Percentiles rank a stretch among this genome's conserved stretches.
Evolutionary conservation across 805 yeast species (phyloP).

Genomic region (Starmerella sp.): DNA sequence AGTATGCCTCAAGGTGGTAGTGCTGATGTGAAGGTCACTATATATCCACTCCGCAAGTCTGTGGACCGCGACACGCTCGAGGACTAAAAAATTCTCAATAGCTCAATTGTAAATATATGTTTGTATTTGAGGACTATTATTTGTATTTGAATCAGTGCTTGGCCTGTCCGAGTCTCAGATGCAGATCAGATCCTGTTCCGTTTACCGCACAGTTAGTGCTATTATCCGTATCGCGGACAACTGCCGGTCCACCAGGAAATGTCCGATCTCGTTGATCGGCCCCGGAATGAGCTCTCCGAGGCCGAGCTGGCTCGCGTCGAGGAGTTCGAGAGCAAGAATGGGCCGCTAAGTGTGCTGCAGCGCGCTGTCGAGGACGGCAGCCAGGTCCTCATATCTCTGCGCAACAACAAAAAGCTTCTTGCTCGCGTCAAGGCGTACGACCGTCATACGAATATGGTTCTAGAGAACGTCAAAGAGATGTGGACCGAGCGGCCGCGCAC

Average conservation of each 20-base stretch:
- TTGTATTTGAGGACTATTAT: too few species aligned
- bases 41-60: conserved; percentile 10
- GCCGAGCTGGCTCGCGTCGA: conserved; percentile 71
- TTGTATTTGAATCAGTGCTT: too few species aligned
- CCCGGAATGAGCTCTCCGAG: conserved; percentile 69
- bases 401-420: conserved; percentile 86
- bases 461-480: conserved; percentile 82
- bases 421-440: conserved; percentile 91
- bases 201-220: too few species aligned
- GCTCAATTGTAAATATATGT: too few species aligned
- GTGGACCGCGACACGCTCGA: conserved; percentile 11
- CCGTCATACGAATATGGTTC: conserved; percentile 85
- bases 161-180: too few species aligned
- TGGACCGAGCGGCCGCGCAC: conserved; percentile 57
- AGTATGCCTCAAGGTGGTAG: conserved; percentile 5
- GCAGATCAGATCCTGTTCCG: too few species aligned
- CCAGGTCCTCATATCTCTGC: conserved; percentile 73
- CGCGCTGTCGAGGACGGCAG: conserved; percentile 64
- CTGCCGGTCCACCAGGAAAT: not conserved
- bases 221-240: conserved; percentile 2
- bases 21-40: not conserved
- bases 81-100: not conserved
- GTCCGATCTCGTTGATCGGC: conserved; percentile 52
- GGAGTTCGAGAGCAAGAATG: conserved; percentile 79
- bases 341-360: conserved; percentile 84